Evolutionary conservation across 495 filamentous ascomycete genomes (phyloP), one percentile per base, ranked within the genome.

Genomic region (Immersiella caudata): DNA sequence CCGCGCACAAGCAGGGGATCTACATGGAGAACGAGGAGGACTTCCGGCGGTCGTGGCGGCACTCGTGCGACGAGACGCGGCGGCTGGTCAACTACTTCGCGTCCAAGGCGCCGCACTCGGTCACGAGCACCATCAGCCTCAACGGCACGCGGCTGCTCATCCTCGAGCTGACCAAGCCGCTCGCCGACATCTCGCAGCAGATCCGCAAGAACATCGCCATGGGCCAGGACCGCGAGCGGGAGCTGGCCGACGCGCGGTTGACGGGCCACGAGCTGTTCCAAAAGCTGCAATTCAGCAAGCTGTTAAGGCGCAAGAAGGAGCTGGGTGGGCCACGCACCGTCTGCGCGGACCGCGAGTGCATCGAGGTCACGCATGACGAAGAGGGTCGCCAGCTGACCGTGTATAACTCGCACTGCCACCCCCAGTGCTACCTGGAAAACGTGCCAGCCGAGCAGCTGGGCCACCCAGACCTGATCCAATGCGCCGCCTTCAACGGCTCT

Each of bases 121-220:
- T 26, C n/a, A 21, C n/a, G 24, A 57, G 54, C 54, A 57, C 54
- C 54, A 14, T 57, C n/a, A 57, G 20, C 20, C 54, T 57, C n/a
- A 57, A 57, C 24, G 55, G 55, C 24, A 71, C 76, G 54, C 71
- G 78, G 1, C 64, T 75, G 20, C 25, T 81, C 1, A 75, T 81
- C 33, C 33, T 52, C 1, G 58, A 73, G 66, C 56, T 79, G 18
- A 78, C 75, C 11, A 74, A 70, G 33, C 79, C 79, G n/a, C 73
- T 81, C 70, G 73, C 73, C 7, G 67, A 76, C 7, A 78, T 79
- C 14, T 72, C 76, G 8, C 70, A 76, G 50, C 62, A 58, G 0
- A 81, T 81, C 36, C 49, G 59, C 14, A 66, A 56, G 1, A 78
- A 70, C 64, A 79, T 78, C 22, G 54, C 54, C 25, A 20, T 79